Evolutionary conservation across 495 filamentous ascomycete genomes (phyloP), one percentile per base, ranked within the genome.

Genomic region (Acidomyces sp.): DNA sequence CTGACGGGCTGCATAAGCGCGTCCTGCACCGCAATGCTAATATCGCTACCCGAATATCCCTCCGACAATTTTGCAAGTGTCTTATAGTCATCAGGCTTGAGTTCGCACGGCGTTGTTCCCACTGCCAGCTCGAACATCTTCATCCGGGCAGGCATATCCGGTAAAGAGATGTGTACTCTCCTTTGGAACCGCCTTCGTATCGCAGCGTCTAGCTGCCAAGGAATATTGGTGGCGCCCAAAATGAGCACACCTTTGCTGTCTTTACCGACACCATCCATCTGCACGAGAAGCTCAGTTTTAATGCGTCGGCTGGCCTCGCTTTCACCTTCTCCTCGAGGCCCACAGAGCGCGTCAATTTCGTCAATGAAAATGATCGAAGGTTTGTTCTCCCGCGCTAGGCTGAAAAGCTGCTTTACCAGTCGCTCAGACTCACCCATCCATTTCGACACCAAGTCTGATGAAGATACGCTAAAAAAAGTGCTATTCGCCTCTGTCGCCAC

Each of bases 361-460:
- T 99, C 90, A 59, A 99, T 96, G 64, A 99, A 99, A 61, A 99
- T 94, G 56, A 99, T 96, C 4, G 86, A 86, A 0, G 90, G 90
- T 51, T 84, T 94, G 62, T 96, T 99, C 58, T 99, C 90, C 55
- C 90, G 80, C 1, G 90, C 90, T 84, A 99, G 93, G 45, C 79
- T 85, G 65, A 97, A 97, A 19, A 97, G 71, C 54, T 95, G 86
- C 59, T 95, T 95, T 25, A 97, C 92, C 48, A 97, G 70, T 57
- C 88, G 94, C 73, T 97, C 90, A 71, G 79, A 86, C 61, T 97
- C 90, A 62, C 90, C 90, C 92, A 97, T 96, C 90, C 90, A 97
- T 58, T 97, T 97, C 43, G 80, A 87, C 22, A 96, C 92, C 62
- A 97, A 58, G 58, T 96, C 92, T 66, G 82, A 90, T 65, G 82